Evolutionary conservation across 495 filamentous ascomycete genomes (phyloP), one percentile per base, ranked within the genome.

Genomic region (Staphylotrichum longicolle): DNA sequence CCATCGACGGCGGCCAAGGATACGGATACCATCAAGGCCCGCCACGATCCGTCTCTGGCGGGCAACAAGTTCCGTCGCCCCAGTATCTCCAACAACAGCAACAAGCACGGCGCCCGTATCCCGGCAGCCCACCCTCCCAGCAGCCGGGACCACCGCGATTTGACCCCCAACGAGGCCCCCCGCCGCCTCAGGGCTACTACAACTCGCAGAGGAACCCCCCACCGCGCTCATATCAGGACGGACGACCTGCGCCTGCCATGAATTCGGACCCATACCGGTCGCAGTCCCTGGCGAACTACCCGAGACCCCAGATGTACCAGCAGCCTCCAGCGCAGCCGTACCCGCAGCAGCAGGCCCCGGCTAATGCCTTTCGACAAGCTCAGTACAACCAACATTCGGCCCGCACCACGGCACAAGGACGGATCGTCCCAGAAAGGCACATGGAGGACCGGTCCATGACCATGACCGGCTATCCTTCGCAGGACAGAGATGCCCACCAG

Each of bases 381-480:
- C 86, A 85, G 20, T 91, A 94, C 74, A 77, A 65, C 20, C 71
- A 78, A 27, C 70, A 78, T 57, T 86, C 90, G 40, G 70, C 77
- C 15, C 83, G 91, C 68, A 98, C 92, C 34, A 95, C 93, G 30
- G 90, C 90, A 2, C 90, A 96, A 71, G 95, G 95, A 14, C 84
- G 95, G 54, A 75, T 91, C 33, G 91, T 99, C 1, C 95, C 95
- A 7, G 93, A 96, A 65, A 84, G 91, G 52, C 88, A 94, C 68
- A 47, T 63, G 53, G 87, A 98, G 68, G 93, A 97, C 69, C 83
- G 95, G 53, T 85, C 94, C 53, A 98, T 98, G 94, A 96, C 93
- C 34, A 86, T 99, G 85, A 92, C 87, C 14, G 88, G 88, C 3
- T 96, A 96, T 70, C 81, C 87, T 30, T 73, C 77, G 14, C 76